A percentile compares a stretch with the other conserved stretches of the same genome.
These are phyloP conservation scores for Malassezia equina DNA, from an alignment of 1,284 basidiomycete genomes.

Conservation along the genomic window DNA sequence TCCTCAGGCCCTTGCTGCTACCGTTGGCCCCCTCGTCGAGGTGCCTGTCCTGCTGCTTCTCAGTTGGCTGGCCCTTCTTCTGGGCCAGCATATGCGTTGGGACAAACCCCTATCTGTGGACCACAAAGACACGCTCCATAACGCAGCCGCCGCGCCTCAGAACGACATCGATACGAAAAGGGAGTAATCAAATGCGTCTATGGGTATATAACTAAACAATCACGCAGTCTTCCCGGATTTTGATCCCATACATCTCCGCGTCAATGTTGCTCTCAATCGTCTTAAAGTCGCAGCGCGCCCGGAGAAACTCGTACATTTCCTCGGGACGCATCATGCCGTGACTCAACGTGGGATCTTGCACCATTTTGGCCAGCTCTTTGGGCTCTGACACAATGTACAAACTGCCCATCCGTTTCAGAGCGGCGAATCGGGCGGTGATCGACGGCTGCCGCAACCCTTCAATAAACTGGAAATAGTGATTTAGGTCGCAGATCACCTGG, in stretches of 20 bases:
- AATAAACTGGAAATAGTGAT: slow-evolving; percentile 81
- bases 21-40: slow-evolving; percentile 41
- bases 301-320: slow-evolving; percentile 51
- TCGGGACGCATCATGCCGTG: slow-evolving; percentile 76
- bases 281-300: slow-evolving; percentile 36
- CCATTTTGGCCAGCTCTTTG: slow-evolving; percentile 86
- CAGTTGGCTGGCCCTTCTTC: slow-evolving; percentile 61
- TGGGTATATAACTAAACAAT: slow-evolving; percentile 20
- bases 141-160: neutral
- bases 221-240: slow-evolving; percentile 35
- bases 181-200: neutral
- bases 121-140: neutral
- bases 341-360: slow-evolving; percentile 82
- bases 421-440: slow-evolving; percentile 76
- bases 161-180: neutral
- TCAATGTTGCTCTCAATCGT: slow-evolving; percentile 41
- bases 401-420: slow-evolving; percentile 90
- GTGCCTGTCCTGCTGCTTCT: slow-evolving; percentile 62
- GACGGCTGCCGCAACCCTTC: slow-evolving; percentile 53
- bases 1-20: slow-evolving; percentile 27
- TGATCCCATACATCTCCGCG: slow-evolving; percentile 47
- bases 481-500: slow-evolving; percentile 89
- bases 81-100: slow-evolving; percentile 47
- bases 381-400: slow-evolving; percentile 63
- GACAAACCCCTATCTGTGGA: neutral